Evolutionary conservation across 192 early-diverging fungal genomes (phyloP), one percentile per base, ranked within the genome.

Genomic region (Umbelopsis vinacea): DNA sequence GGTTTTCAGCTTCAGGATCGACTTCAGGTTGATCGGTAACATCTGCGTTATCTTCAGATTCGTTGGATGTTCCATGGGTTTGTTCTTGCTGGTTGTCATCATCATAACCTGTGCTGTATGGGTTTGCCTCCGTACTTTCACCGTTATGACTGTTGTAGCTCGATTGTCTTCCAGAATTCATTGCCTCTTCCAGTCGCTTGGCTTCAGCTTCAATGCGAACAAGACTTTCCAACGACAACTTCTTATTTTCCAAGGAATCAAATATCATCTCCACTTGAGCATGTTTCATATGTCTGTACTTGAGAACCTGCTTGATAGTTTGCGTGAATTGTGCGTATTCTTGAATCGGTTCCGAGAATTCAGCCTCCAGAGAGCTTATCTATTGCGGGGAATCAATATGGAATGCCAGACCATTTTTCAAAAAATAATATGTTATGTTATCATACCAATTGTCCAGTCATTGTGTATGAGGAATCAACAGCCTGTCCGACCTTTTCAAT

Each of bases 401-500:
- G 22, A 70, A 53, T 11, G 17, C 35, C 0, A 5, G 11, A 29
- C 3, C 1, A 29, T 29, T 29, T 29, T 29, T 29, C 1, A 29
- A 29, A 29, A 29, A 3, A 29, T n/a, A n/a, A n/a, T n/a, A n/a
- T 29, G 29, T 29, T 3, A 29, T 29, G n/a, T 29, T 1, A 29
- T 29, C 76, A 54, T 73, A 92, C 82, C 82, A 99, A 85, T 43
- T 87, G 81, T 43, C 87, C 86, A 5, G 91, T 93, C 35, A 91
- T 87, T 21, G 90, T 87, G 70, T 91, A 91, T 9, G 92, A 92
- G 45, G 89, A 89, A 76, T 99, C 98, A 2, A 94, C 85, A 0
- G 97, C 95, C 76, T 95, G 92, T 2, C 98, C 98, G n/a, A 95
- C 83, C 68, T 90, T 87, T 75, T 99, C 98, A 71, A 98, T 92